Evolutionary conservation across 371 early-diverging fungal genomes (phyloP).

Genomic region (Apophysomyces variabilis): DNA sequence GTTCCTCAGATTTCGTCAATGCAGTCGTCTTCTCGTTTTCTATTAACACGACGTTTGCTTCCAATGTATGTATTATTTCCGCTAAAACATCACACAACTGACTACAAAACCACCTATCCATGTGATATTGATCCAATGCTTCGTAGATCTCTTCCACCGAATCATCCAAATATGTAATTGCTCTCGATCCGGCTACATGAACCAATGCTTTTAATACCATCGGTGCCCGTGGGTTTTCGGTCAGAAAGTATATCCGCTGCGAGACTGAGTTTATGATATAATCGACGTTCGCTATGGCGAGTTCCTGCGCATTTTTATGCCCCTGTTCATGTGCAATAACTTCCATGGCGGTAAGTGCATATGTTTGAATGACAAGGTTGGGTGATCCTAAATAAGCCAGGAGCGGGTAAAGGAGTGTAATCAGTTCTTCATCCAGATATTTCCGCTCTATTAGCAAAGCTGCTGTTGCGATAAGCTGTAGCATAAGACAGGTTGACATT

Average conservation of each 20-base stretch:
- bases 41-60: background rate
- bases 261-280: slow-evolving; percentile 66
- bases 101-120: slow-evolving; percentile 36
- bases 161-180: slow-evolving; percentile 60
- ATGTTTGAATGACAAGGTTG: slow-evolving; percentile 40
- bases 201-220: slow-evolving; percentile 62
- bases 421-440: slow-evolving; percentile 43
- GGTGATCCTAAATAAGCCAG: slow-evolving; percentile 58
- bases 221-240: slow-evolving; percentile 51
- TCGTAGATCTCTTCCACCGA: slow-evolving; percentile 65
- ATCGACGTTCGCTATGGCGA: slow-evolving; percentile 64
- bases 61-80: slow-evolving; percentile 39
- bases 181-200: slow-evolving; percentile 46
- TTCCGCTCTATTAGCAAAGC: slow-evolving; percentile 25
- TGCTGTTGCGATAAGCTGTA: slow-evolving; percentile 37
- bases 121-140: slow-evolving; percentile 55
- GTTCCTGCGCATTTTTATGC: slow-evolving; percentile 28
- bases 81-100: slow-evolving; percentile 50
- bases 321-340: slow-evolving; percentile 41
- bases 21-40: slow-evolving; percentile 1
- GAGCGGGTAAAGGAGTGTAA: slow-evolving; percentile 61
- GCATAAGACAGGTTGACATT: slow-evolving; percentile 33
- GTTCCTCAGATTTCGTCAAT: background rate
- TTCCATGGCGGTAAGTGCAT: slow-evolving; percentile 45
- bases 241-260: slow-evolving; percentile 48